Percentiles rank a stretch among this genome's conserved stretches.
phyloP scores from a whole-genome alignment of 495 filamentous ascomycete species.

The Penicillium steckii region DNA sequence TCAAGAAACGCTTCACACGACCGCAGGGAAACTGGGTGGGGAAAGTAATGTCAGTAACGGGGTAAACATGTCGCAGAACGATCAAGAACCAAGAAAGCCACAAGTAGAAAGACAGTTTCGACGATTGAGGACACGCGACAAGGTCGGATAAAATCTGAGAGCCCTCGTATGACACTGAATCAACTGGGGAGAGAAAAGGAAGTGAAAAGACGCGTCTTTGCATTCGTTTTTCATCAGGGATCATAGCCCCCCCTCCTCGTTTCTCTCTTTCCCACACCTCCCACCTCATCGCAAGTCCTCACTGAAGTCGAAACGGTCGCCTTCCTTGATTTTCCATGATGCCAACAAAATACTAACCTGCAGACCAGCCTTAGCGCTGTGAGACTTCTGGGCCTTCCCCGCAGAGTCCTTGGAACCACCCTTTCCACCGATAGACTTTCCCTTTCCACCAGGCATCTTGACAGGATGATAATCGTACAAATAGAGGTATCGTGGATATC shows the following conservation, averaged over 20 bases:
- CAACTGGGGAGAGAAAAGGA: constrained; percentile 11
- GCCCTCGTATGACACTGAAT: not conserved
- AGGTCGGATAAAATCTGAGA: not conserved
- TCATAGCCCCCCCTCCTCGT: not conserved
- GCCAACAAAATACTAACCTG: constrained; percentile 69
- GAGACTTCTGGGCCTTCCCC: constrained; percentile 93
- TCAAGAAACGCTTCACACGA: constrained; percentile 99
- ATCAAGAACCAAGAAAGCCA: not conserved
- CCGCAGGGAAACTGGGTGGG: constrained; percentile 91
- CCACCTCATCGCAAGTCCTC: constrained; percentile 11
- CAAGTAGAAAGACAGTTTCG: not conserved
- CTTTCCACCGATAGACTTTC: constrained; percentile 94
- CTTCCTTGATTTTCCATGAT: not conserved
- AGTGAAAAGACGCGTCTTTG: constrained; percentile 24
- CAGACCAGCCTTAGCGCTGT: constrained; percentile 96
- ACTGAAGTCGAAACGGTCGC: not conserved
- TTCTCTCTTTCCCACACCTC: not conserved
- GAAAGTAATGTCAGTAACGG: constrained; percentile 12
- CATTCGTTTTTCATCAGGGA: constrained; percentile 6
- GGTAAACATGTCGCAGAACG: not conserved
- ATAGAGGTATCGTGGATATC: constrained; percentile 24
- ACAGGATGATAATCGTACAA: constrained; percentile 31
- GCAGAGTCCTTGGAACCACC: constrained; percentile 71
- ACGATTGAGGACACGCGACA: constrained; percentile 15
- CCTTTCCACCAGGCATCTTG: constrained; percentile 83